Base-by-base conservation (phyloP, 192 early-diverging fungal genomes). In the Backusella australiensis region DNA sequence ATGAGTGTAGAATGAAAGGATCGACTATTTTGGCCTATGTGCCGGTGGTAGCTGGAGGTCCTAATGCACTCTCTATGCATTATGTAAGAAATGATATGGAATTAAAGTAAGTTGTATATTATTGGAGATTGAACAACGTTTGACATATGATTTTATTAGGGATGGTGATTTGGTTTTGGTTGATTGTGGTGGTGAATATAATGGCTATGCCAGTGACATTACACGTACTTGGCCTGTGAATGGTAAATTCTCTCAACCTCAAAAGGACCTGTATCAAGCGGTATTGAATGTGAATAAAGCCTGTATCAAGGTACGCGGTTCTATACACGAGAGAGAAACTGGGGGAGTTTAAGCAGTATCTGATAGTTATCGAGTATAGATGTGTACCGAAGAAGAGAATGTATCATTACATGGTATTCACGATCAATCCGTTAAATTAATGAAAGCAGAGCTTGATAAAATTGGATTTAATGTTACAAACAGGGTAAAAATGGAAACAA, bases 151-250 rank as follows among this genome's bases (percentile, higher is more conserved):
- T 39, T 7, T 36, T 34, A 42, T 46, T 66, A 88, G 87, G 9
- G 89, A 94, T 76, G 95, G 94, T 6, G 92, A 96, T 44, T 78
- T 98, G 72, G 83, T 99, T 4, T 83, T 99, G 52, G 90, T 97
- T 35, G 98, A 99, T 84, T 93, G 92, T 65, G 98, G 98, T 46
- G 91, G 90, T 38, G 95, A 97, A 80, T 95, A 93, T 73, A 91
- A 92, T 66, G 88, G 90, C 2, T 99, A 99, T 80, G 96, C 94
- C 15, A 90, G 90, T 53, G 98, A 99, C 77, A 91, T 97, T 63
- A 97, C 96, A 0, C 90, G 98, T 56, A 96, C 96, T 0, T 97
- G 95, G 93, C 96, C 96, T 1, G 91, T 97, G 36, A 92, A 89
- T 76, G 96, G 96, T 19, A 95, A 88, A 66, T 97, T 97, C 69